Evolutionary conservation across 805 yeast genomes (phyloP).

Genomic region (Ogataea pini): DNA sequence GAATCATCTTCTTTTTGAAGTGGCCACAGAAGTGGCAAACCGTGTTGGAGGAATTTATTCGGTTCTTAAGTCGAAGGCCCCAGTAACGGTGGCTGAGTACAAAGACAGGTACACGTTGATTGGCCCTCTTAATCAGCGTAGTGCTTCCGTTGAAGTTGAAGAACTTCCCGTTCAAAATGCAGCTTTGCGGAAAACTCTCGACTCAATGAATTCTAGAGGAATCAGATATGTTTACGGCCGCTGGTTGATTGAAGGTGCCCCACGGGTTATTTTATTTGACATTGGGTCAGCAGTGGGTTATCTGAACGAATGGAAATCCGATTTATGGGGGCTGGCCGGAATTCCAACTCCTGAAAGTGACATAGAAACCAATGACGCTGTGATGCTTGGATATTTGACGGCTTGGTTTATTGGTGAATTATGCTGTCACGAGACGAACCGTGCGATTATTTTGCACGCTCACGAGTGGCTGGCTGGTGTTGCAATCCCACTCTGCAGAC

Average conservation of each 20-base stretch:
- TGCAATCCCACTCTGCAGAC: conserved; percentile 88
- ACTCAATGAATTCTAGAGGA: conserved; percentile 81
- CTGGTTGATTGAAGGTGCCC: conserved; percentile 98
- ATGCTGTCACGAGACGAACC: conserved; percentile 76
- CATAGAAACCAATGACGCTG: conserved; percentile 87
- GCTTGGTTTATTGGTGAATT: conserved; percentile 98
- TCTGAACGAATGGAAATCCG: conserved; percentile 92
- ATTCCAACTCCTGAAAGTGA: conserved; percentile 93
- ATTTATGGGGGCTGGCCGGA: conserved; percentile 87
- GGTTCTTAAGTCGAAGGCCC: conserved; percentile 94
- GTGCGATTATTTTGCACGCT: conserved; percentile 91
- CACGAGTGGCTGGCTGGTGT: conserved; percentile 99
- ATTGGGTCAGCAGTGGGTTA: conserved; percentile 67
- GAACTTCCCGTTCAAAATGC: conserved; percentile 52
- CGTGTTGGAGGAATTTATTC: conserved; percentile 98
- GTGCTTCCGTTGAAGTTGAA: conserved; percentile 82
- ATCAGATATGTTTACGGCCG: conserved; percentile 84
- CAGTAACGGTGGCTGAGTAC: conserved; percentile 93
- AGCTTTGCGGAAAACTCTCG: conserved; percentile 60
- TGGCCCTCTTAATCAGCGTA: conserved; percentile 79
- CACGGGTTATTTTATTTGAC: conserved; percentile 87
- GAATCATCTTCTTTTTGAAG: conserved; percentile 86
- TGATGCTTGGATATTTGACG: conserved; percentile 85
- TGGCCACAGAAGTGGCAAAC: conserved; percentile 97
- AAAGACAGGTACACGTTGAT: conserved; percentile 80